phyloP scores from a whole-genome alignment of 805 yeast species.

The Cyberlindnera petersonii region DNA sequence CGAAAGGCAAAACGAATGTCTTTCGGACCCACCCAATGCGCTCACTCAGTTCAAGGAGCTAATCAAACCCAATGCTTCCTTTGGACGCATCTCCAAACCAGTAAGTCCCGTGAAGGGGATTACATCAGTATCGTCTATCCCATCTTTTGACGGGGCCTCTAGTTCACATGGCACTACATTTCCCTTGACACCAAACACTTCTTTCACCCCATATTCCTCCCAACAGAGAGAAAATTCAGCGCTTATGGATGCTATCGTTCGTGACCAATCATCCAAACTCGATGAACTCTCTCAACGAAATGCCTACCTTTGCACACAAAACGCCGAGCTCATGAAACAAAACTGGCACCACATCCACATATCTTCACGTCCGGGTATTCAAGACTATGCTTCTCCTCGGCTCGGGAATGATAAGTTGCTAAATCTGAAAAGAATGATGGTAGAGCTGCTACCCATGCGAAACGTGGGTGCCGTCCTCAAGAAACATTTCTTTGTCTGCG shows the following conservation, averaged over 20 bases:
- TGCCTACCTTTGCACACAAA: constrained; percentile 5
- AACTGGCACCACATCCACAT: constrained; percentile 5
- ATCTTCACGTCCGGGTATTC: constrained; percentile 3
- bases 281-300: constrained; percentile 10
- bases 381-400: constrained; percentile 5
- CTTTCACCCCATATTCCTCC: background rate
- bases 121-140: constrained; percentile 7
- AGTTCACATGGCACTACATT: background rate
- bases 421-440: constrained; percentile 8
- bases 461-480: constrained; percentile 12
- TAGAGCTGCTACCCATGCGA: constrained; percentile 13
- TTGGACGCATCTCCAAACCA: constrained; percentile 18
- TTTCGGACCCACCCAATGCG: constrained; percentile 14
- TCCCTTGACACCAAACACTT: constrained; percentile 3
- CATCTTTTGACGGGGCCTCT: constrained; percentile 8
- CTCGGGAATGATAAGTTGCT: constrained; percentile 6
- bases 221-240: background rate
- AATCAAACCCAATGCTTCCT: constrained; percentile 18
- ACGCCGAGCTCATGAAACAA: constrained; percentile 14
- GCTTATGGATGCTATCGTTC: constrained; percentile 3
- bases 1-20: constrained; percentile 17
- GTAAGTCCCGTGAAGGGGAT: constrained; percentile 2
- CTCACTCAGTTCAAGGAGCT: constrained; percentile 20
- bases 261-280: constrained; percentile 1
- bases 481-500: constrained; percentile 15